Base-by-base conservation (phyloP, 1,139 yeast genomes). In the Yamadazyma dushanensis region DNA sequence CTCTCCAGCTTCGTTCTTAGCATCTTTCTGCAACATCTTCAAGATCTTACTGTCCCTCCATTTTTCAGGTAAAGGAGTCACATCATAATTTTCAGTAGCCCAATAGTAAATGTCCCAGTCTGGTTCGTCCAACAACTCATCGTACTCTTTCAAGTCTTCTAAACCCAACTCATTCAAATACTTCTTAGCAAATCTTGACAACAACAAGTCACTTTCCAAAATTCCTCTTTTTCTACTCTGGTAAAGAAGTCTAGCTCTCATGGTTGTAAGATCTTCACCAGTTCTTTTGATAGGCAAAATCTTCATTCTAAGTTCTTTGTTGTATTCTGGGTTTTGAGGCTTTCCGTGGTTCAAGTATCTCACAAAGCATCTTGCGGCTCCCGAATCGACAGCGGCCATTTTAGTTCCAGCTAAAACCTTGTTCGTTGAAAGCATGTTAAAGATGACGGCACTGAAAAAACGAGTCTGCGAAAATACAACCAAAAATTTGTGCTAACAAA, bases 41-140 rank as follows among this genome's bases (percentile, higher is more conserved):
- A 92, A 71, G 31, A 92, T 66, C 51, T 73, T 64, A 13, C 87
- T 78, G 40, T 81, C 56, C 55, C 80, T 71, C 96, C 96, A 90
- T 52, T 75, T 74, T 31, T 85, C 90, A 5, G 97, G 97, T 46
- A 90, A 70, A 11, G 95, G 95, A 35, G 90, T 85, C 16, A 83
- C 78, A 25, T 78, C 80, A 52, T 70, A 85, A 61, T 87, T 87
- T 50, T 77, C 76, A 6, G 97, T 88, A 16, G 95, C 96, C 97
- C 98, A 92, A 65, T 92, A 92, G 61, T 88, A 94, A 45, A 92
- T 90, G 57, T 92, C 98, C 98, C 98, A 94, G 59, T 92, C 99
- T 11, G 92, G 78, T 61, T 90, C 96, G 58, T 94, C 96, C 56
- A 92, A 71, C 40, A 92, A 65, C 46, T 73, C 60, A 55, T 92